These are phyloP conservation scores for Globisporangium paroecandrum DNA, from an alignment of 352 stramenopile species.

Conservation along the genomic window DNA sequence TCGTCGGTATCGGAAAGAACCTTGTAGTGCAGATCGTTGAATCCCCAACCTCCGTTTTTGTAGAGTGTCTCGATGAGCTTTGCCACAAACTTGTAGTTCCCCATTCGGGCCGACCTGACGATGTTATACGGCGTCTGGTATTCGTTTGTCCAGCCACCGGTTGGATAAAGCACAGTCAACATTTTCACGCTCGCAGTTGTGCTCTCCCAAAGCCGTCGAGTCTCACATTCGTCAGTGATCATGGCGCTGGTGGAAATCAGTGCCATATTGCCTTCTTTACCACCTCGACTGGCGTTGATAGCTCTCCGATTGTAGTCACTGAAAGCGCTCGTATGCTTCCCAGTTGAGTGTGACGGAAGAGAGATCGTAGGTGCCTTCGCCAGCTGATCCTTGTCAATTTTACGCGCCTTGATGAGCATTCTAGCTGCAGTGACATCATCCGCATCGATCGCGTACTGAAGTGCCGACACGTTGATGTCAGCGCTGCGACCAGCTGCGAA, in stretches of 20 bases:
- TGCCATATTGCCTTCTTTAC: conserved; percentile 77
- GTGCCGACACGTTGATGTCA: conserved; percentile 39
- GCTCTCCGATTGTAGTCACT: conserved; percentile 81
- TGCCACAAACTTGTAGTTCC: conserved; percentile 38
- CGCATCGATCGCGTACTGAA: conserved; percentile 64
- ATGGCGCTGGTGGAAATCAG: conserved; percentile 25
- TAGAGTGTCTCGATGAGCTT: conserved; percentile 42
- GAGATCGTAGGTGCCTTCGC: conserved; percentile 47
- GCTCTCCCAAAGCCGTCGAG: conserved; percentile 39
- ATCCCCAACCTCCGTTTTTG: conserved; percentile 52
- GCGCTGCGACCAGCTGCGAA: conserved; percentile 44
- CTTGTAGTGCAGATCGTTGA: conserved; percentile 59
- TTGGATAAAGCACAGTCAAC: conserved; percentile 66
- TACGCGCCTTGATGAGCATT: conserved; percentile 43
- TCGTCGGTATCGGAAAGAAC: conserved; percentile 44
- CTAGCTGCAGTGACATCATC: conserved; percentile 47
- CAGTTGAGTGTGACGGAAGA: conserved; percentile 68
- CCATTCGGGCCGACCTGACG: conserved; percentile 20
- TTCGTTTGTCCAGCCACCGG: conserved; percentile 45
- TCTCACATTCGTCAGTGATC: conserved; percentile 10
- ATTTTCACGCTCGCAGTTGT: conserved; percentile 51
- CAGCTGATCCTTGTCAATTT: conserved; percentile 39
- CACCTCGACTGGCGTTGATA: conserved; percentile 77
- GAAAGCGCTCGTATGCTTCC: conserved; percentile 70
- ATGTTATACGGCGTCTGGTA: conserved; percentile 21